Evolutionary conservation across 2,329 filamentous ascomycete genomes (phyloP), one percentile per base, ranked within the genome.

Genomic region (Metarhizium rileyi): DNA sequence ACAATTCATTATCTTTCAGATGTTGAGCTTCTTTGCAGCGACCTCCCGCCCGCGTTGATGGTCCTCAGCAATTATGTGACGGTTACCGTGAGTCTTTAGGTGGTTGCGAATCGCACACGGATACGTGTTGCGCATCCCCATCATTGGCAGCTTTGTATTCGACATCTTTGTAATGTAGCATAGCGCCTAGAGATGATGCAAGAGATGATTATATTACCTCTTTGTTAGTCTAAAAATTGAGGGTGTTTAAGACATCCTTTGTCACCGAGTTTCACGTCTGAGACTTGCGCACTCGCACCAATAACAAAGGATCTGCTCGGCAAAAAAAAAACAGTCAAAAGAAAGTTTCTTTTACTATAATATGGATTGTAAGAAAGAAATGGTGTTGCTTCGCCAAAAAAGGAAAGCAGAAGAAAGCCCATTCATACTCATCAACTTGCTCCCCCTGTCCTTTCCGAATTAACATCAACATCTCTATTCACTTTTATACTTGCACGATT

Each of bases 1-100:
- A 87, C 86, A 57, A 70, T 87, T 50, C 77, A 78, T 53, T 95
- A 93, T 64, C 71, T 95, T 44, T 83, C 79, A 46, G 85, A 90
- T 65, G 72, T 91, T 52, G 86, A 93, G 64, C 78, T 93, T 2
- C 67, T 95, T 51, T 91, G 86, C 64, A 79, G 84, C 59, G 84
- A 80, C 10, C 69, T 91, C 53, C 87, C 88, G 26, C 88, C 89
- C 1, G 80, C 82, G 43, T 64, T 94, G 59, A 70, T 95, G 64
- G 86, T 95, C 36, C 77, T 94, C 66, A 90, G 86, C 66, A 94
- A 94, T 66, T 89, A 83, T 60, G 90, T 94, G 85, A 94, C 87
- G 16, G 88, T 94, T 44, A 94, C 86, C 6, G 86, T 86, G 60
- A 86, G 83, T 63, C 66, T 88, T 53, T 87, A 35, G 59, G 10